A percentile compares a stretch with the other conserved stretches of the same genome.
These are phyloP conservation scores for Pestalotiopsis sp. DNA, from an alignment of 2,329 filamentous ascomycete genomes.

Conservation along the genomic window DNA sequence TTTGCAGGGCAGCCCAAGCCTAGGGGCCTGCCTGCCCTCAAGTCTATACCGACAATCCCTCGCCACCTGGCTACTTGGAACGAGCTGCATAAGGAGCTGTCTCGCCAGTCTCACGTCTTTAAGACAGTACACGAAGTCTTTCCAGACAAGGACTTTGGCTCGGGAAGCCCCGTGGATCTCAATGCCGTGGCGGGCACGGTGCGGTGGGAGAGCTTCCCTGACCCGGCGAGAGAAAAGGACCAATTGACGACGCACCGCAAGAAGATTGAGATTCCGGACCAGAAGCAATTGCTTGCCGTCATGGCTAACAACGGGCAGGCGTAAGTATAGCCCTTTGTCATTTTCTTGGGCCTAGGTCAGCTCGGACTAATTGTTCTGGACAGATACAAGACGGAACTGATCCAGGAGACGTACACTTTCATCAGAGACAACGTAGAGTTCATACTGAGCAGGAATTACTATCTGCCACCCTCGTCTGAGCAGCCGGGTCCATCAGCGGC, in stretches of 20 bases:
- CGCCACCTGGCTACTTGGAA: conserved; percentile 39
- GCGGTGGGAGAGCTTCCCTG: conserved; percentile 61
- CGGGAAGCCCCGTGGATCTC: conserved; percentile 35
- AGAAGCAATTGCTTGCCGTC: conserved; percentile 46
- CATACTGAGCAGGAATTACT: conserved; percentile 48
- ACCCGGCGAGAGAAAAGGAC: conserved; percentile 27
- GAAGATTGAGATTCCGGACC: conserved; percentile 56
- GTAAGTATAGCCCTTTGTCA: conserved; percentile 33
- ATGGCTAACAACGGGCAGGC: conserved; percentile 53
- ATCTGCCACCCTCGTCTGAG: conserved; percentile 27
- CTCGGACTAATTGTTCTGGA: conserved; percentile 3
- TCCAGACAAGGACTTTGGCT: conserved; percentile 47
- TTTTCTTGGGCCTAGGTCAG: not conserved
- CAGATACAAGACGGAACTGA: conserved; percentile 53
- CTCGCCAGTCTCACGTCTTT: conserved; percentile 57
- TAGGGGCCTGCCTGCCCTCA: conserved; percentile 43
- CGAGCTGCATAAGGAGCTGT: conserved; percentile 54
- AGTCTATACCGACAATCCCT: conserved; percentile 21
- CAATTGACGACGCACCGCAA: conserved; percentile 49
- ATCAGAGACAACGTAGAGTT: conserved; percentile 57
- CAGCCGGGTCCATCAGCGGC: conserved; percentile 25
- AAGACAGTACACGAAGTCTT: conserved; percentile 55
- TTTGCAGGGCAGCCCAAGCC: conserved; percentile 50
- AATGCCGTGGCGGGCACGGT: conserved; percentile 48
- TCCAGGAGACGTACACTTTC: conserved; percentile 55